Evolutionary conservation across 345 rosid genomes (phyloP).

Genomic region (Rhizophora mangle): DNA sequence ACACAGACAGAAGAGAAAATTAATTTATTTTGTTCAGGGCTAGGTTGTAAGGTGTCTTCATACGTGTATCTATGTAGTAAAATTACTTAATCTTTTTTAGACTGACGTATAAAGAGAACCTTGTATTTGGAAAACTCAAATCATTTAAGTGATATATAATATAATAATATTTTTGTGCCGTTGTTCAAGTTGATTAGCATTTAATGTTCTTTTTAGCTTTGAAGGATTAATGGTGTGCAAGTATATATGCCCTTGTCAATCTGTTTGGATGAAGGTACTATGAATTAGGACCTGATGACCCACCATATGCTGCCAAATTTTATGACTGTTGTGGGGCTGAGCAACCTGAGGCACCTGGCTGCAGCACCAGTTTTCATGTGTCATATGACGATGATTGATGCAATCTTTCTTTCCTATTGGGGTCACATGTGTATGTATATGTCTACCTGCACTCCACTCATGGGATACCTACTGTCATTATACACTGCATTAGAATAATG

Average conservation of each 20-base stretch:
- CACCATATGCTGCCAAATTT: slow-evolving; percentile 90
- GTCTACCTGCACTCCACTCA: background rate
- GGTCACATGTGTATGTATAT: slow-evolving; percentile 10
- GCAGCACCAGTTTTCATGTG: slow-evolving; percentile 57
- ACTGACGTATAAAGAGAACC: background rate
- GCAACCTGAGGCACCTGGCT: slow-evolving; percentile 79
- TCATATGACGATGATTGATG: slow-evolving; percentile 65
- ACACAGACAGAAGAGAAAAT: too few species aligned
- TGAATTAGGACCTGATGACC: slow-evolving; percentile 78
- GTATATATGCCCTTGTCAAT: background rate
- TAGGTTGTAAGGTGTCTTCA: background rate
- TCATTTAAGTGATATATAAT: background rate
- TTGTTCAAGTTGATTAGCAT: background rate
- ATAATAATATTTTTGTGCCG: background rate
- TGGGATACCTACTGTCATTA: background rate
- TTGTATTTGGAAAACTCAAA: background rate
- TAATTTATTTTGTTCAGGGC: background rate
- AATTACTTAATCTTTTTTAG: background rate
- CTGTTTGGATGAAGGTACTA: slow-evolving; percentile 60
- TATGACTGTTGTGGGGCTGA: slow-evolving; percentile 93
- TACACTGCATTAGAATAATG: too few species aligned
- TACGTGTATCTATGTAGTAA: background rate
- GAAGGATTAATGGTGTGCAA: background rate
- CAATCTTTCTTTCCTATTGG: slow-evolving; percentile 12
- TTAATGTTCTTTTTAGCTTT: background rate